These are phyloP conservation scores for Tylopilus balloui DNA, from an alignment of 768 basidiomycete species.

Conservation along the genomic window DNA sequence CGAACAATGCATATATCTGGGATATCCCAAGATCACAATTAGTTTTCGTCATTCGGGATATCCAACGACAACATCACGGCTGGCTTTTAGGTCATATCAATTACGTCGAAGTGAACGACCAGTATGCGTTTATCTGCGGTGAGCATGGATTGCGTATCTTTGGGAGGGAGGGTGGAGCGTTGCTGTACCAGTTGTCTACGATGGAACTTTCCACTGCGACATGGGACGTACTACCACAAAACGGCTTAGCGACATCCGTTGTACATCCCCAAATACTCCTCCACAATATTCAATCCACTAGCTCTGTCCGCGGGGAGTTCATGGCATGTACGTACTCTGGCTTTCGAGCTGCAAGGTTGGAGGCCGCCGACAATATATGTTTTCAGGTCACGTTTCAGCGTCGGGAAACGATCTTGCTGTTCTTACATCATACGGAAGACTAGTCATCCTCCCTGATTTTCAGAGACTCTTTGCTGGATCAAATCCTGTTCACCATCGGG, in stretches of 20 bases:
- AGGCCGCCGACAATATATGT: constrained; percentile 1
- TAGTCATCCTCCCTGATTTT: constrained; percentile 28
- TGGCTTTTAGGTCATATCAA: constrained; percentile 38
- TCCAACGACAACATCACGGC: constrained; percentile 12
- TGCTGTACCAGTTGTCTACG: constrained; percentile 42
- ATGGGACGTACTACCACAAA: constrained; percentile 31
- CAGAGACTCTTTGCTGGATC: constrained; percentile 21
- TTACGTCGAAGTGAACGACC: constrained; percentile 63
- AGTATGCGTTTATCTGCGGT: constrained; percentile 59
- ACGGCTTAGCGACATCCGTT: constrained; percentile 5
- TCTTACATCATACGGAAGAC: constrained; percentile 26
- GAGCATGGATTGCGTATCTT: constrained; percentile 47
- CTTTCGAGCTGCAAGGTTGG: neutral
- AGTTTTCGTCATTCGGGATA: constrained; percentile 36
- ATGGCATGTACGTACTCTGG: constrained; percentile 23
- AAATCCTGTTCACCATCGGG: constrained; percentile 38
- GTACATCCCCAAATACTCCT: constrained; percentile 23
- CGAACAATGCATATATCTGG: constrained; percentile 51
- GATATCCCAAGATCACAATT: constrained; percentile 51
- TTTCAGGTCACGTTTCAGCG: constrained; percentile 40
- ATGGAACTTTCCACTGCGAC: constrained; percentile 32
- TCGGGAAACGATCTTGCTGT: constrained; percentile 39
- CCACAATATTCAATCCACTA: constrained; percentile 2
- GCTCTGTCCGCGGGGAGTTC: constrained; percentile 15
- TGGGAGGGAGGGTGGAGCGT: constrained; percentile 41